phyloP scores from a whole-genome alignment of 176 grass and related monocot species.

The Tuctoria greenei region DNA sequence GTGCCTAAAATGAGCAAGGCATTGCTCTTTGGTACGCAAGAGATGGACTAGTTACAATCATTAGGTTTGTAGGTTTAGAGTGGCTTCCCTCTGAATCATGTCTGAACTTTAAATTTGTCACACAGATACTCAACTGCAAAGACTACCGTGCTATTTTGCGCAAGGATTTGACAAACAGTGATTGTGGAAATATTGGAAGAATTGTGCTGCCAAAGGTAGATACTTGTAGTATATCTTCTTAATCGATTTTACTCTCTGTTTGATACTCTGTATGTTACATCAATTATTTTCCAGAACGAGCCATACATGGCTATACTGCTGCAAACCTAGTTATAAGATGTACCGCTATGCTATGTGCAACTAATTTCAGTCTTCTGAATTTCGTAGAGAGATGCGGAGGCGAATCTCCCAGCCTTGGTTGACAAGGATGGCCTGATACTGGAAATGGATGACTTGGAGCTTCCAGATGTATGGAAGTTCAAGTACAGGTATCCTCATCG shows the following conservation, averaged over 20 bases:
- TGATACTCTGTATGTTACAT: neutral
- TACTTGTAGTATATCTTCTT: conserved; percentile 25
- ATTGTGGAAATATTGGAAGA: conserved; percentile 82
- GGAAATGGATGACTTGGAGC: conserved; percentile 68
- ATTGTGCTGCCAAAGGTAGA: conserved; percentile 85
- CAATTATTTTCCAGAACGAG: neutral
- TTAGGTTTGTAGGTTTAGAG: neutral
- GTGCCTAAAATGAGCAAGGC: neutral
- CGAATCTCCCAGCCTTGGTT: conserved; percentile 68
- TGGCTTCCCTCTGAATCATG: conserved; percentile 15
- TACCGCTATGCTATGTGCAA: neutral
- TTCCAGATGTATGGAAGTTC: conserved; percentile 74
- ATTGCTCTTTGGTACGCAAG: neutral
- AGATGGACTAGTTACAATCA: neutral
- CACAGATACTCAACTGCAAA: conserved; percentile 47
- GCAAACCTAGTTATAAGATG: neutral
- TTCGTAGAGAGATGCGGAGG: conserved; percentile 79
- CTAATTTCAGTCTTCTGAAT: conserved; percentile 29
- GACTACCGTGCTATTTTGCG: conserved; percentile 45
- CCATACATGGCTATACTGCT: too few relatives aligned
- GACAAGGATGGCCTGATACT: conserved; percentile 66
- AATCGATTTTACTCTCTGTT: neutral
- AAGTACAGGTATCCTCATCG: conserved; percentile 61
- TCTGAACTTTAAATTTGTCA: conserved; percentile 26
- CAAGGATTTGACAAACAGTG: conserved; percentile 94